Conservation (phyloP, 495 filamentous ascomycete genomes). For the Immersiella caudata region DNA sequence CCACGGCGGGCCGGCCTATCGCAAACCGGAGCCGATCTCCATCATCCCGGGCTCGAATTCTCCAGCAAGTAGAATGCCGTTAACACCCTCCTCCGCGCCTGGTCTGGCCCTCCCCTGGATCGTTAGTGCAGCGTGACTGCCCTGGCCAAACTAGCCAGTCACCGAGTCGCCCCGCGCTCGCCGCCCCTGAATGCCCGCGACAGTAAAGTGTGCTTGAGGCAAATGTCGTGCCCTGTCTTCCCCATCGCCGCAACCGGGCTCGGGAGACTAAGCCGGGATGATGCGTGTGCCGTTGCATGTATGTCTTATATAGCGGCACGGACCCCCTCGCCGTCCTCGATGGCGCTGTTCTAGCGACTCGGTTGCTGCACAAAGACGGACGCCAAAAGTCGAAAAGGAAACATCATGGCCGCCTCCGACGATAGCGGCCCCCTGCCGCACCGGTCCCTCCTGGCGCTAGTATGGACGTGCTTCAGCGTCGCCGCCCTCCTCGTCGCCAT, state of each 20-base stretch:
- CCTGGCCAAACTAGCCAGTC: slow-evolving; percentile 3
- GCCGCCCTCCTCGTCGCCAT: slow-evolving; percentile 45
- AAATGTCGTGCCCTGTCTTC: neutral
- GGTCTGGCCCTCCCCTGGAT: slow-evolving; percentile 4
- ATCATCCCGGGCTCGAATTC: neutral
- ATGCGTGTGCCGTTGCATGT: neutral
- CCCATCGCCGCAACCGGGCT: neutral
- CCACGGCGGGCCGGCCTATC: slow-evolving; percentile 7
- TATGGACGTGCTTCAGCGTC: slow-evolving; percentile 40
- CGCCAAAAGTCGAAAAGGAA: neutral
- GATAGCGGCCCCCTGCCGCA: slow-evolving; percentile 32
- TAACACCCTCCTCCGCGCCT: neutral
- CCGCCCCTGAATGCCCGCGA: neutral
- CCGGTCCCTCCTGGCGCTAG: slow-evolving; percentile 35
- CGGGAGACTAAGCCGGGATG: neutral
- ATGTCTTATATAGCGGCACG: slow-evolving; percentile 12
- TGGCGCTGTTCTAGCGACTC: neutral
- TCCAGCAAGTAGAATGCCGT: slow-evolving; percentile 6
- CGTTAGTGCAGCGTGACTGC: slow-evolving; percentile 18
- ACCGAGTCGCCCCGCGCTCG: neutral
- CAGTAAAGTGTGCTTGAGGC: neutral
- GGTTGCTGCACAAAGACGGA: neutral
- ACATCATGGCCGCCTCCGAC: slow-evolving; percentile 19
- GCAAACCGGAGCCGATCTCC: neutral
- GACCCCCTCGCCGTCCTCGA: neutral